Percentiles rank a stretch among this genome's conserved stretches.
Conservation (phyloP, 495 filamentous ascomycete genomes). For the Podospora sp. region DNA sequence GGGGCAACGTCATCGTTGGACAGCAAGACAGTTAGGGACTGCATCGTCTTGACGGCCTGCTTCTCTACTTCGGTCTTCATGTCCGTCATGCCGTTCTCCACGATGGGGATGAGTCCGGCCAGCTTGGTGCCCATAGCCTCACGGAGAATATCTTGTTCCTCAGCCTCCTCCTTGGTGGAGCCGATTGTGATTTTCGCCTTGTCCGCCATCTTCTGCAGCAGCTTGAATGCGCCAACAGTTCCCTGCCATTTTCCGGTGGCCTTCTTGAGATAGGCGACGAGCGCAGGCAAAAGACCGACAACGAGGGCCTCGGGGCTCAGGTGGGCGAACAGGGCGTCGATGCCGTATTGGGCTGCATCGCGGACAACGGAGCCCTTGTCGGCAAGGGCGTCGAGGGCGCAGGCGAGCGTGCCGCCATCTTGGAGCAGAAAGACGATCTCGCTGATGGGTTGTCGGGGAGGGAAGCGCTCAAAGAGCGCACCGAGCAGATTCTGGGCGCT, state of each 20-base stretch:
- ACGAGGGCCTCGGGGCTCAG: slow-evolving; percentile 81
- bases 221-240: slow-evolving; percentile 76
- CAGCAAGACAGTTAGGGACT: slow-evolving; percentile 81
- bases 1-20: slow-evolving; percentile 97
- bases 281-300: slow-evolving; percentile 71
- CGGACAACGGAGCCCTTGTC: slow-evolving; percentile 89
- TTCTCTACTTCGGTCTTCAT: slow-evolving; percentile 89
- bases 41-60: slow-evolving; percentile 88
- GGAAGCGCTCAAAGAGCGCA: slow-evolving; percentile 88
- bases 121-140: slow-evolving; percentile 92
- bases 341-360: slow-evolving; percentile 90
- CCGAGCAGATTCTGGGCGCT: slow-evolving; percentile 94
- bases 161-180: slow-evolving; percentile 74
- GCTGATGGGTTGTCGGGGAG: slow-evolving; percentile 71
- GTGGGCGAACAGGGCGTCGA: slow-evolving; percentile 82
- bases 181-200: slow-evolving; percentile 85
- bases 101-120: slow-evolving; percentile 86
- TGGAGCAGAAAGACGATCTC: slow-evolving; percentile 81
- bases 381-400: slow-evolving; percentile 80
- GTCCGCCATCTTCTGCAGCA: slow-evolving; percentile 88
- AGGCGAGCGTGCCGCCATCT: slow-evolving; percentile 70
- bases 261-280: slow-evolving; percentile 75
- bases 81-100: slow-evolving; percentile 94
- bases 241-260: slow-evolving; percentile 94
- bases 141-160: slow-evolving; percentile 81